These are phyloP conservation scores for Pythium dissimile DNA, from an alignment of 352 stramenopile species.

Conservation along the genomic window DNA sequence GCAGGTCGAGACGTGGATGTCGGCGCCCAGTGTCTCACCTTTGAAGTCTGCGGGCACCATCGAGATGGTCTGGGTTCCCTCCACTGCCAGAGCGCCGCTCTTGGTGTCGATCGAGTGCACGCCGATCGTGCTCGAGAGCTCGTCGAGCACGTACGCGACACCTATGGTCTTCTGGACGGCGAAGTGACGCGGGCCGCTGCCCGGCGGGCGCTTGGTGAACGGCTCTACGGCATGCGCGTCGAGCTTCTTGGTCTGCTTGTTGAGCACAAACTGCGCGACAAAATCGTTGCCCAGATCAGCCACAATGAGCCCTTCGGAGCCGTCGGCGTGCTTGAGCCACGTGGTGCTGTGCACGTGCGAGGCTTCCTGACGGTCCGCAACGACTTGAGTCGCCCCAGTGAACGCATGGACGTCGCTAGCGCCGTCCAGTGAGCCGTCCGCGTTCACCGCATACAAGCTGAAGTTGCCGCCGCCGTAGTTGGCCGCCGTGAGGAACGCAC, in stretches of 20 bases:
- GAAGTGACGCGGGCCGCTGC: constrained; percentile 70
- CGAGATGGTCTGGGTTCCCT: constrained; percentile 59
- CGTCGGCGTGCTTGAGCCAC: constrained; percentile 32
- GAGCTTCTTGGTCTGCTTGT: constrained; percentile 39
- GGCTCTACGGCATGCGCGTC: constrained; percentile 24
- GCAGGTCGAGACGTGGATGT: constrained; percentile 33
- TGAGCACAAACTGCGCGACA: constrained; percentile 55
- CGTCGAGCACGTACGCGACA: constrained; percentile 65
- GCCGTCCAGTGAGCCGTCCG: constrained; percentile 46
- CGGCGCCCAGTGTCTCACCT: constrained; percentile 28
- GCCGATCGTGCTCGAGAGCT: constrained; percentile 63
- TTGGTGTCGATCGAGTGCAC: constrained; percentile 49
- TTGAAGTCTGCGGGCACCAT: constrained; percentile 50
- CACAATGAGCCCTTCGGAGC: constrained; percentile 36
- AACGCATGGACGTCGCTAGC: constrained; percentile 45
- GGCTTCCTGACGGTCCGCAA: constrained; percentile 65
- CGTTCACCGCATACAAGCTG: constrained; percentile 48
- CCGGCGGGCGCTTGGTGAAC: constrained; percentile 42
- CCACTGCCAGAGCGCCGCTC: constrained; percentile 36
- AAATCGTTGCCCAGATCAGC: constrained; percentile 71
- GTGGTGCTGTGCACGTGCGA: constrained; percentile 73
- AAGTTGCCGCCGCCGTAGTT: constrained; percentile 78
- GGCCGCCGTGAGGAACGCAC: constrained; percentile 55
- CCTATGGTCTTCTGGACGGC: constrained; percentile 50
- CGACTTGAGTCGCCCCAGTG: constrained; percentile 36